These are phyloP conservation scores for Azolla pinnata DNA, from an alignment of 75 land plant species.

Conservation along the genomic window DNA sequence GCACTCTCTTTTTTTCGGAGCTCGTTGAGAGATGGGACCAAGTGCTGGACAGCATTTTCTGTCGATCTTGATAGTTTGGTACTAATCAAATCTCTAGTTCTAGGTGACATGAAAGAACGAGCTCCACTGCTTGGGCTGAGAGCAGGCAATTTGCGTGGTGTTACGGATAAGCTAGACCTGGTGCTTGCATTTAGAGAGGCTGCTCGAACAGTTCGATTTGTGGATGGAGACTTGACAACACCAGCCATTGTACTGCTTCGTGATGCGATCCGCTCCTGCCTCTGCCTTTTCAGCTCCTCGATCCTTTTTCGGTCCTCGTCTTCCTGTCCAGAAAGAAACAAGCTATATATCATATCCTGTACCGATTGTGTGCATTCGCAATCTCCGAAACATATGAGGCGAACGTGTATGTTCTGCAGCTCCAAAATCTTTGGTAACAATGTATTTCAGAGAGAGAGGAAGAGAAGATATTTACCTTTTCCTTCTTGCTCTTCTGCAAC, in stretches of 20 bases:
- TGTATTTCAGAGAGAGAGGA: too few species aligned
- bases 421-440: too few species aligned
- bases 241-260: constrained; percentile 16
- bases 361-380: too few species aligned
- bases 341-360: too few species aligned
- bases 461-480: constrained; percentile 47
- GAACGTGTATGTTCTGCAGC: too few species aligned
- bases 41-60: constrained; percentile 8
- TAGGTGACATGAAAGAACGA: neutral
- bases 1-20: constrained; percentile 52
- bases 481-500: constrained; percentile 68
- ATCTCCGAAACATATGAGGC: too few species aligned
- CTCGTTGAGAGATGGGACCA: constrained; percentile 65
- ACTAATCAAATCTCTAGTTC: neutral
- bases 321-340: too few species aligned
- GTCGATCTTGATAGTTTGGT: too few species aligned
- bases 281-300: constrained; percentile 60
- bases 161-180: too few species aligned
- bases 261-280: constrained; percentile 82
- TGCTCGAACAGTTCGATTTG: constrained; percentile 8
- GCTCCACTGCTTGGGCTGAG: neutral
- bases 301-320: constrained; percentile 69
- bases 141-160: too few species aligned
- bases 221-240: constrained; percentile 16
- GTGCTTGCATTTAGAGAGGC: neutral